Percentiles rank a stretch among this genome's conserved stretches.
These are phyloP conservation scores for Cornus florida DNA, from an alignment of 148 eudicot species.

Conservation along the genomic window DNA sequence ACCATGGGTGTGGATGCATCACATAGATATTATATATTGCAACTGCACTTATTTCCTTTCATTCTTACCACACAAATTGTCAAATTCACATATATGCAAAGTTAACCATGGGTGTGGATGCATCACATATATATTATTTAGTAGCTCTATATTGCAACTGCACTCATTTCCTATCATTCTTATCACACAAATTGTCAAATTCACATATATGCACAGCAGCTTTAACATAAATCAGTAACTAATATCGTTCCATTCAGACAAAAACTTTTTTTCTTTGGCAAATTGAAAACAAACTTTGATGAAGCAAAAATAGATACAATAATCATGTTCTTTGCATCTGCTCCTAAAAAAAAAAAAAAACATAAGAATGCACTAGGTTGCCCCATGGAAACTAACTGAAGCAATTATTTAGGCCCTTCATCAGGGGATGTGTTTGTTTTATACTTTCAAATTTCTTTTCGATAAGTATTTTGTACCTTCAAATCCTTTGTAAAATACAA, in stretches of 20 bases:
- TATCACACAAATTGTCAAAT: neutral
- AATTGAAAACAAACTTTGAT: neutral
- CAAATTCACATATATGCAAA: no score
- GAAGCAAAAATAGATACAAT: neutral
- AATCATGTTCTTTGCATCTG: neutral
- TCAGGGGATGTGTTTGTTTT: neutral
- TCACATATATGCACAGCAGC: neutral
- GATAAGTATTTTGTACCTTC: neutral
- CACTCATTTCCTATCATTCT: no score
- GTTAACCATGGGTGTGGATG: neutral
- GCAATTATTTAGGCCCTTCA: neutral
- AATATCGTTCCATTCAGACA: neutral
- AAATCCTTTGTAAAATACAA: neutral
- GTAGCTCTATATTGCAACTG: neutral
- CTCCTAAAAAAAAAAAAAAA: neutral
- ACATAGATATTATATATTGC: neutral
- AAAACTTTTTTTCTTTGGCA: no score
- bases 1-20: neutral
- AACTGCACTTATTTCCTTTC: no score
- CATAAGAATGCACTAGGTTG: neutral
- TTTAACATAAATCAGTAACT: neutral
- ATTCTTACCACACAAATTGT: neutral
- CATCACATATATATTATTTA: neutral
- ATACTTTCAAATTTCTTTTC: neutral
- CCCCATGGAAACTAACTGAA: neutral